Evolutionary conservation across 441 rosid genomes (phyloP), one percentile per base, ranked within the genome.

Genomic region (Mallotus japonicus): DNA sequence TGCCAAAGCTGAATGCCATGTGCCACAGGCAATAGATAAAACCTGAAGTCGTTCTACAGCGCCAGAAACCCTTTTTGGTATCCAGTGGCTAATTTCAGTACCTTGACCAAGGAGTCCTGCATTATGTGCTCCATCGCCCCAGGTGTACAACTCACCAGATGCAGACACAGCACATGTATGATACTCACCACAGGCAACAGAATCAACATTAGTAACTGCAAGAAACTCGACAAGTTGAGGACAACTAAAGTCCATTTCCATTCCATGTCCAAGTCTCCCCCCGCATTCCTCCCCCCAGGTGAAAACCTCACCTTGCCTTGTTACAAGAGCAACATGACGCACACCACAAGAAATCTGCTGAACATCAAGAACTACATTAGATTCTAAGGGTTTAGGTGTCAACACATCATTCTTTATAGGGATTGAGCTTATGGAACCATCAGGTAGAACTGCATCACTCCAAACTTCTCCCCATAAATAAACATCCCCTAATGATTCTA

Each of bases 261-360:
- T 78, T 72, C 98, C 98, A 85, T 92, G 97, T 64, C 97, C 98
- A 65, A 93, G 97, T 80, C 97, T 85, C 22, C 98, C 98, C 17
- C 98, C 97, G 72, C 83, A 85, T 83, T 92, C 98, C 84, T 92
- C 97, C 59, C 98, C 98, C 97, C 97, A 90, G 8, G 97, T 89
- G 79, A 92, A 94, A 63, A 94, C 95, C 80, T 94, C 97, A 17
- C 98, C 98, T 82, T 94, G 98, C 81, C 89, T 92, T 8, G 98
- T 92, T 44, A 94, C 95, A 68, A 92, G 97, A 62, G 91, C 93
- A 13, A 90, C 75, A 62, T 92, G 98, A 53, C 89, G 87, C 55
- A 78, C 84, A 14, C 98, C 97, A 17, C 92, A 92, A 73, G 91
- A 85, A 82, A 94, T 94, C 84, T 90, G 97, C 59, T 90, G 98